Percentiles rank a stretch among this genome's conserved stretches.
Conservation (phyloP, 2,329 filamentous ascomycete species). For the Pseudogymnoascus destructans region DNA sequence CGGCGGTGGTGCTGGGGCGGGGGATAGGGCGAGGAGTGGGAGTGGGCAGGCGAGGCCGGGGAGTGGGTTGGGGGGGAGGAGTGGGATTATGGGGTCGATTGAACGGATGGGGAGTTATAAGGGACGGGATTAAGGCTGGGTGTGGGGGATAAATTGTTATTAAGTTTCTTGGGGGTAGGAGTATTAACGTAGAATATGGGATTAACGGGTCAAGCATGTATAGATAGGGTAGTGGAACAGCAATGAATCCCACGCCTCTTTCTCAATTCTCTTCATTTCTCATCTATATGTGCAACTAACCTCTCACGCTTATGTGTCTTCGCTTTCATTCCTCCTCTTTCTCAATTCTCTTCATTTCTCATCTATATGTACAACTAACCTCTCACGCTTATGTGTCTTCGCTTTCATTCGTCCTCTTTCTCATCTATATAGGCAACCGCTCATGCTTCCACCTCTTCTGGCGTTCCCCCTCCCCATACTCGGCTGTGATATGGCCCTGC, state of each 20-base stretch:
- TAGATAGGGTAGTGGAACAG: slow-evolving; percentile 5
- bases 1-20: slow-evolving; percentile 17
- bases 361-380: too few species aligned
- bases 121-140: slow-evolving; percentile 15
- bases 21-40: slow-evolving; percentile 29
- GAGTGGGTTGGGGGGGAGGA: slow-evolving; percentile 34
- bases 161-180: background rate
- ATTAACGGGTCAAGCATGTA: background rate
- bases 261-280: background rate
- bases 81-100: slow-evolving; percentile 72
- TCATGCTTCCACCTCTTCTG: slow-evolving; percentile 48
- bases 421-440: slow-evolving; percentile 24
- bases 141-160: background rate
- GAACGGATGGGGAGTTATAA: slow-evolving; percentile 67
- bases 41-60: slow-evolving; percentile 15
- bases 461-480: slow-evolving; percentile 55
- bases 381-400: too few species aligned
- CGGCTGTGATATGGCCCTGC: slow-evolving; percentile 64
- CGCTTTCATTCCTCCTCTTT: background rate
- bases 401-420: background rate
- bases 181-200: background rate
- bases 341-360: background rate
- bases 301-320: too few species aligned
- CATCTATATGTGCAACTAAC: too few species aligned
- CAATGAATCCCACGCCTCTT: background rate